Evolutionary conservation across 805 yeast species (phyloP), one percentile per base, ranked within the genome.

Genomic region (Huiozyma sinensis): DNA sequence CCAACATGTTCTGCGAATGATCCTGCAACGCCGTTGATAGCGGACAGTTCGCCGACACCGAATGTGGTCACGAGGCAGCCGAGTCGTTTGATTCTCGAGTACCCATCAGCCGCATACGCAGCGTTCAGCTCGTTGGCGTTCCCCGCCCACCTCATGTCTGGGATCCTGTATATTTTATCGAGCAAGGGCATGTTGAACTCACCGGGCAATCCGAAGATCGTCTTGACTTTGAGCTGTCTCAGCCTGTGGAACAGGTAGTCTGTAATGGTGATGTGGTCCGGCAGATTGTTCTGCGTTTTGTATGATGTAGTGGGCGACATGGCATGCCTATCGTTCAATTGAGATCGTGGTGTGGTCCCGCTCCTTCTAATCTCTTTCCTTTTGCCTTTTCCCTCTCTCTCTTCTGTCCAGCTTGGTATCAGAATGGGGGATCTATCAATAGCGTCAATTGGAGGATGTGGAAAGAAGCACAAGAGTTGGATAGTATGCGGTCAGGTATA

Each of bases 21-120:
- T 33, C 95, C 95, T 32, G 86, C 73, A 36, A 84, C 70, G 35
- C 94, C 96, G 61, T 86, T 87, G 49, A 87, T 55, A 1, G 95
- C 95, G 44, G 87, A 78, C 44, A 87, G 69, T 61, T 87, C 95
- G 38, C 96, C 96, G 13, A 89, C 96, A 33, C 95, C 96, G 62
- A 72, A 84, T 5, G 96, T 88, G 0, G 71, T 67, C 31, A 67
- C 51, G 7, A 67, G 45, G 28, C 64, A 67, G 13, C 67, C 68
- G 7, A 68, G 47, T 5, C 58, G 51, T 45, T 66, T 67, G 40
- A 67, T 45, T 50, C 88, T 71, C 13, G 92, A 76, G 55, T 86
- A 89, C 6, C 95, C 97, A 60, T 88, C 95, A 7, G 89, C 88
- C 8, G 95, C 83, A 63, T 88, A 88, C 4, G 94, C 89, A 2